A percentile compares a stretch with the other conserved stretches of the same genome.
phyloP scores from a whole-genome alignment of 345 rosid genomes.

The Corchorus olitorius region DNA sequence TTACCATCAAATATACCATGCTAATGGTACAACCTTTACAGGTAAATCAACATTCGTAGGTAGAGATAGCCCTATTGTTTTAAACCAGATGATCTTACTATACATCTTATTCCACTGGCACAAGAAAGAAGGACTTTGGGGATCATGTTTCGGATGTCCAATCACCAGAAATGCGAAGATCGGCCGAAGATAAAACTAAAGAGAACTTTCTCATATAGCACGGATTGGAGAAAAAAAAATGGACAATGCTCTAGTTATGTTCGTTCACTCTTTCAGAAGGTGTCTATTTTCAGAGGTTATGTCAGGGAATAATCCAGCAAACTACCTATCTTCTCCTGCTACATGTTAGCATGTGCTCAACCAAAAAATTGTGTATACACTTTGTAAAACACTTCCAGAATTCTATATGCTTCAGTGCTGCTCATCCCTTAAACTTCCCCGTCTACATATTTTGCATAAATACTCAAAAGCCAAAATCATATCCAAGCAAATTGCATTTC shows the following conservation, averaged over 20 bases:
- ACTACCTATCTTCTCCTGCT: neutral
- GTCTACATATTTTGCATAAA: neutral
- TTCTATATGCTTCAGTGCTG: neutral
- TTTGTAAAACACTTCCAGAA: neutral
- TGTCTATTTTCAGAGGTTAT: neutral
- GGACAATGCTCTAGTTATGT: neutral
- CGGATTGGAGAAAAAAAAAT: too few species aligned
- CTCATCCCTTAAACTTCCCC: neutral
- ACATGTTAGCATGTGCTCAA: neutral
- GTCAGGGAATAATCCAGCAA: neutral
- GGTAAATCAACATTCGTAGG: neutral
- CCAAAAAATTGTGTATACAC: neutral
- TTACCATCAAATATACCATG: conserved; percentile 6
- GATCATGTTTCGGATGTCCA: too few species aligned
- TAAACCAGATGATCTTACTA: neutral
- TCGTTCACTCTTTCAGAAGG: neutral
- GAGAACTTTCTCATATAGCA: too few species aligned
- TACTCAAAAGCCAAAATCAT: conserved; percentile 2
- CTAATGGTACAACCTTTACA: neutral
- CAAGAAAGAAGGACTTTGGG: too few species aligned
- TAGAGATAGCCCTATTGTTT: neutral
- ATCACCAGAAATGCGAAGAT: too few species aligned
- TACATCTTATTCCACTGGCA: neutral
- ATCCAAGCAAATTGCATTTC: neutral
- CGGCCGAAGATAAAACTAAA: too few species aligned